Evolutionary conservation across 2,329 filamentous ascomycete species (phyloP).

Genomic region (Laburnicola sp.): DNA sequence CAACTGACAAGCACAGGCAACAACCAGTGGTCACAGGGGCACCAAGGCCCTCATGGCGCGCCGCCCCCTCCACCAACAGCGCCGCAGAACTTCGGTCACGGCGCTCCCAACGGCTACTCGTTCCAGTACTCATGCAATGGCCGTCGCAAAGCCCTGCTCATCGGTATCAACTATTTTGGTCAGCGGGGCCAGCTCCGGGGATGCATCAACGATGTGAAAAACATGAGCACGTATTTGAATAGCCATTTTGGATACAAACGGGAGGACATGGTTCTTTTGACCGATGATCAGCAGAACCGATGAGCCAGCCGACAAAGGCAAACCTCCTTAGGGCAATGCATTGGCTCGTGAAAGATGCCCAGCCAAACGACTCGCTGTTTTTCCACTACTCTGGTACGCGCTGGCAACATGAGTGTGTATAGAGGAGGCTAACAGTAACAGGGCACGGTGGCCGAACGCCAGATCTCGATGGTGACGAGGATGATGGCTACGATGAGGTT

Average conservation of each 20-base stretch:
- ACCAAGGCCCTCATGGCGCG: slow-evolving; percentile 58
- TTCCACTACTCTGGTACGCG: slow-evolving; percentile 90
- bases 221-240: slow-evolving; percentile 90
- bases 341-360: slow-evolving; percentile 93
- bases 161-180: slow-evolving; percentile 96
- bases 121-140: slow-evolving; percentile 96
- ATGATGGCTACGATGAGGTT: slow-evolving; percentile 80
- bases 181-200: slow-evolving; percentile 88
- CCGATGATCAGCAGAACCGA: slow-evolving; percentile 94
- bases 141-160: slow-evolving; percentile 82
- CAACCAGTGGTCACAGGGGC: slow-evolving; percentile 40
- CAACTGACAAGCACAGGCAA: slow-evolving; percentile 48
- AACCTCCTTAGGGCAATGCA: slow-evolving; percentile 97
- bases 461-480: slow-evolving; percentile 77
- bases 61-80: slow-evolving; percentile 67
- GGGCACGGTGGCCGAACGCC: slow-evolving; percentile 81
- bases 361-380: slow-evolving; percentile 90
- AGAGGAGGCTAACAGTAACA: slow-evolving; percentile 35
- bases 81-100: slow-evolving; percentile 61
- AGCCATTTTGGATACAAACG: slow-evolving; percentile 89
- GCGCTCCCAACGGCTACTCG: slow-evolving; percentile 76
- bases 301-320: slow-evolving; percentile 94
- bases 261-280: slow-evolving; percentile 96
- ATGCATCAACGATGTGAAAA: slow-evolving; percentile 96
- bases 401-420: neutral